phyloP scores from a whole-genome alignment of 495 filamentous ascomycete species.

The Darksidea phi region DNA sequence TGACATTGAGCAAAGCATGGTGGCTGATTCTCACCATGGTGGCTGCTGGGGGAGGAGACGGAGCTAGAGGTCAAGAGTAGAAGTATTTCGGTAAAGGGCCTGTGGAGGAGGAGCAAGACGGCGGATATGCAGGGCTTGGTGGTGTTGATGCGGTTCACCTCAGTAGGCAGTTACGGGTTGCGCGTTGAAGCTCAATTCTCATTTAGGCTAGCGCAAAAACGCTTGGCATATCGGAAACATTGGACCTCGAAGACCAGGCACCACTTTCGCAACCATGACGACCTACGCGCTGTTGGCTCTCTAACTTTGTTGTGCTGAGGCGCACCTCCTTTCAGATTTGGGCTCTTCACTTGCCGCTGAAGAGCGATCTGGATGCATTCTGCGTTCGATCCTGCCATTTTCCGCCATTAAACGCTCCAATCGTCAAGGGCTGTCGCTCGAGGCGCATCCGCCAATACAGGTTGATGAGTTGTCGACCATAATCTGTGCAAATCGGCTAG shows the following conservation, averaged over 20 bases:
- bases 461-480: constrained; percentile 35
- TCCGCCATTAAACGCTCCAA: constrained; percentile 26
- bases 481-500: constrained; percentile 15
- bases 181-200: constrained; percentile 11
- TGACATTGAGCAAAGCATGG: constrained; percentile 1
- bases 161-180: constrained; percentile 10
- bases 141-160: constrained; percentile 17
- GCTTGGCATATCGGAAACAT: not conserved
- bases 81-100: not conserved
- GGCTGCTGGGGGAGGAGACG: not conserved
- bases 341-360: not conserved
- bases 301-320: too few species aligned
- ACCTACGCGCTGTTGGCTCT: too few species aligned
- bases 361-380: not conserved
- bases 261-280: not conserved
- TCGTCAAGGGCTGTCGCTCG: constrained; percentile 5
- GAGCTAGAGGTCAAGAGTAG: not conserved
- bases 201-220: not conserved
- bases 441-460: constrained; percentile 27
- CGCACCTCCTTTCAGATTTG: not conserved
- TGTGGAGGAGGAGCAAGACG: not conserved
- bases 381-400: not conserved
- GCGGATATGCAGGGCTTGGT: not conserved
- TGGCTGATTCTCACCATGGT: constrained; percentile 33
- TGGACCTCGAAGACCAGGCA: not conserved